Conservation (phyloP, 768 basidiomycete species). For the Pulveroboletus frians region DNA sequence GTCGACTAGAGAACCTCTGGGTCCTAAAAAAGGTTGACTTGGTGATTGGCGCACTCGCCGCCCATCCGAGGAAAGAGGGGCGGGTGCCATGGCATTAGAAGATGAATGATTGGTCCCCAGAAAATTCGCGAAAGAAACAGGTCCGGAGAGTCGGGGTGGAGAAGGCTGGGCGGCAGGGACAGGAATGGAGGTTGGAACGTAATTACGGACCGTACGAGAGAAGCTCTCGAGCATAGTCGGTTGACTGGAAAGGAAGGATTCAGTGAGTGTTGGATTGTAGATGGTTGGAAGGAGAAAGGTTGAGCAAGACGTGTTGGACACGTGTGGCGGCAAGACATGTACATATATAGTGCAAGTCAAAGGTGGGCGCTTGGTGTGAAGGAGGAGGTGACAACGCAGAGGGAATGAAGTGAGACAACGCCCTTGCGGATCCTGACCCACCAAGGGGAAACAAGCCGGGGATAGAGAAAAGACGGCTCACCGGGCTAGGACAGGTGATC, state of each 20-base stretch:
- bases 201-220: constrained; percentile 49
- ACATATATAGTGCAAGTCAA: constrained; percentile 10
- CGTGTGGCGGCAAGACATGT: constrained; percentile 13
- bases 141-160: constrained; percentile 46
- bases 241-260: constrained; percentile 32
- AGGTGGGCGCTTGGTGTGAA: not conserved
- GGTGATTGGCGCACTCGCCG: constrained; percentile 7
- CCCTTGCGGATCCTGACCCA: not conserved
- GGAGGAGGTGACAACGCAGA: constrained; percentile 15
- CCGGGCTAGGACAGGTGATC: constrained; percentile 30
- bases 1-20: constrained; percentile 3
- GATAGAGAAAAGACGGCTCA: constrained; percentile 13
- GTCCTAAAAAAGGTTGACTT: constrained; percentile 6
- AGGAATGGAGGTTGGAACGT: constrained; percentile 49
- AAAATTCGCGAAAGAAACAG: constrained; percentile 44
- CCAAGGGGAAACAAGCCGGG: not conserved
- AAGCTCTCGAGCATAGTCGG: constrained; percentile 48
- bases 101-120: constrained; percentile 26
- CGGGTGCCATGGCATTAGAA: constrained; percentile 4
- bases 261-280: constrained; percentile 8
- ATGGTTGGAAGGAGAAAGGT: not conserved
- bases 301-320: constrained; percentile 2
- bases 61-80: constrained; percentile 6
- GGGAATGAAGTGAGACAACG: not conserved
- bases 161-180: constrained; percentile 45